These are phyloP conservation scores for Backusella macrospora DNA, from an alignment of 192 early-diverging fungal species.

Conservation along the genomic window DNA sequence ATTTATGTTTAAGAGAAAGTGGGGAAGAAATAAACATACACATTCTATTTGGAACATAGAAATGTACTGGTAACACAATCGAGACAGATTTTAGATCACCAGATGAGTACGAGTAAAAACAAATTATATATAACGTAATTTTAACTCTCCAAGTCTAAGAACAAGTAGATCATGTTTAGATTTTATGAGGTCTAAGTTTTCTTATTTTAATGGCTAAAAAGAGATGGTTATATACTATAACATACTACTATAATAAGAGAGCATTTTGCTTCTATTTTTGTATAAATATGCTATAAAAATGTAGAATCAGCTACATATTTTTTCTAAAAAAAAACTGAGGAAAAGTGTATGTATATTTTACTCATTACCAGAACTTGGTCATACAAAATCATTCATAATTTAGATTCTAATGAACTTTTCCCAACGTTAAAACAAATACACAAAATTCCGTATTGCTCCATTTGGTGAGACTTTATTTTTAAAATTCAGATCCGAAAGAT, in stretches of 20 bases:
- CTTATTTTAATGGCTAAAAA: no score
- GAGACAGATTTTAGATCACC: not conserved
- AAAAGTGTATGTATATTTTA: not conserved
- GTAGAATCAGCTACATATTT: no score
- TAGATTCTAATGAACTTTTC: not conserved
- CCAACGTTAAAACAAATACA: not conserved
- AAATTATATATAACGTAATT: not conserved
- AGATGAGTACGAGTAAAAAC: not conserved
- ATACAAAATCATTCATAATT: not conserved
- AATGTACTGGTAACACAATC: conserved; percentile 2
- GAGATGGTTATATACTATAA: no score
- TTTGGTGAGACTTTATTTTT: conserved; percentile 5
- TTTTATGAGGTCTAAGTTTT: no score
- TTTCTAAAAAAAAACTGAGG: no score
- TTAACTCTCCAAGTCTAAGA: no score
- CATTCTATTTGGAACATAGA: not conserved
- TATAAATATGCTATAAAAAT: no score
- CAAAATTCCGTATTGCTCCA: not conserved
- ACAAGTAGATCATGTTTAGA: no score
- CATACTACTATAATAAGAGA: no score
- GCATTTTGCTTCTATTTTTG: no score
- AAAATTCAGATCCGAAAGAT: conserved; percentile 9
- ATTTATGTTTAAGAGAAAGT: not conserved
- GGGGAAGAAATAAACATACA: not conserved
- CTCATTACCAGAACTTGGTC: not conserved